phyloP scores from a whole-genome alignment of 257 asterid genomes.

The Solanum pimpinellifolium region DNA sequence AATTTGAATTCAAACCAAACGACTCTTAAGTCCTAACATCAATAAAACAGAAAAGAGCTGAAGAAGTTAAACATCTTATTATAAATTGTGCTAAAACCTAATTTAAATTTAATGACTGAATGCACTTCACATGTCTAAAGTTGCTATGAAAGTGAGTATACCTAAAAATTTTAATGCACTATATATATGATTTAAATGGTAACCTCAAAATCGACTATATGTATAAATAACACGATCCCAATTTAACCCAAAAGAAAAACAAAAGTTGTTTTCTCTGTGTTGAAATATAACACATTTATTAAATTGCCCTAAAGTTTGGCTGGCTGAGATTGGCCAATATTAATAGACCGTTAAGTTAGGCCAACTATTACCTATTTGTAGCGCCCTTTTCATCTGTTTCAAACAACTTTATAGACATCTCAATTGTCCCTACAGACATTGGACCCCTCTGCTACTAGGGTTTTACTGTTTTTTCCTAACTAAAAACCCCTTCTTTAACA shows the following conservation, averaged over 20 bases:
- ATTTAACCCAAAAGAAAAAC: too few relatives aligned
- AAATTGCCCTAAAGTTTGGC: neutral
- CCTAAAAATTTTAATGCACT: neutral
- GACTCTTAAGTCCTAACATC: fast-evolving
- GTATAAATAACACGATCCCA: neutral
- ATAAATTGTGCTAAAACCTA: neutral
- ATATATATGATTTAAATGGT: neutral
- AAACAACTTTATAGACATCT: constrained; percentile 2
- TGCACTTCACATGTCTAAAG: neutral
- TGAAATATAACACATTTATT: neutral
- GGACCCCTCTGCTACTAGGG: neutral
- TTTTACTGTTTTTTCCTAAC: neutral
- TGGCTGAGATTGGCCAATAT: neutral
- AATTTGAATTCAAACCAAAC: too few relatives aligned
- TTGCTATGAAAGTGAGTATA: neutral
- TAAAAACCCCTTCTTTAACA: neutral
- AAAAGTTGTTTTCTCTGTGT: neutral
- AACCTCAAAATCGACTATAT: neutral
- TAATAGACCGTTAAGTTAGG: constrained; percentile 19
- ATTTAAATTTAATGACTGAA: neutral
- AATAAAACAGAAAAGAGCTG: neutral
- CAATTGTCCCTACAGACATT: constrained; percentile 2
- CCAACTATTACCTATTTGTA: neutral
- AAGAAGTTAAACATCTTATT: neutral
- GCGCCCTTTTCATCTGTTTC: constrained; percentile 32